phyloP scores from a whole-genome alignment of 306 rosid genomes.

The Cicer bijugum region DNA sequence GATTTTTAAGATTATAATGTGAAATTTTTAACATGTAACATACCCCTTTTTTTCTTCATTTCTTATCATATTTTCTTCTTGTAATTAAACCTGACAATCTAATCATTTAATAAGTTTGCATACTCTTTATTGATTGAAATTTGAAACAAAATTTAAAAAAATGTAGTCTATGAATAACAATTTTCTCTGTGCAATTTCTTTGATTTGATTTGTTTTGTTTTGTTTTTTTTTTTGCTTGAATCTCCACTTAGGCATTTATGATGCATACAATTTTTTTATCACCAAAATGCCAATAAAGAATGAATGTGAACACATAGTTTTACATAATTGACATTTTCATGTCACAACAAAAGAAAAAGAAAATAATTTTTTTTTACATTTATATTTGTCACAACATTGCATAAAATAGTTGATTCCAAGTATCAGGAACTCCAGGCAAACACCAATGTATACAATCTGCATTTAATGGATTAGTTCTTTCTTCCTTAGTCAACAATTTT shows the following conservation, averaged over 20 bases:
- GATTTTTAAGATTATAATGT: too few relatives aligned
- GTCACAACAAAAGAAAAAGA: not conserved
- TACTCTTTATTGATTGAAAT: too few relatives aligned
- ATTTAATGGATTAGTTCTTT: slow-evolving; percentile 67
- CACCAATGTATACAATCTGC: slow-evolving; percentile 99
- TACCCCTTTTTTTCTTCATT: too few relatives aligned
- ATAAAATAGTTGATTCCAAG: slow-evolving; percentile 87
- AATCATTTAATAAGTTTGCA: too few relatives aligned
- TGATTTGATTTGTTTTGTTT: not conserved
- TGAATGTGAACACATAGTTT: slow-evolving; percentile 41
- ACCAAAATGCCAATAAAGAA: slow-evolving; percentile 19
- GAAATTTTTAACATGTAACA: too few relatives aligned
- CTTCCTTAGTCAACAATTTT: slow-evolving; percentile 57
- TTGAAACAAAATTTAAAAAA: too few relatives aligned
- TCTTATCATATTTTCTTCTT: too few relatives aligned
- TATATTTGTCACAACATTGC: slow-evolving; percentile 65
- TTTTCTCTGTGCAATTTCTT: slow-evolving; percentile 21
- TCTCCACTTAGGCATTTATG: slow-evolving; percentile 7
- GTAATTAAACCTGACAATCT: too few relatives aligned
- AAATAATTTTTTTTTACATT: not conserved
- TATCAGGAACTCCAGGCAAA: slow-evolving; percentile 90
- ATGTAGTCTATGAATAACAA: not conserved
- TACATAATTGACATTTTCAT: slow-evolving; percentile 48
- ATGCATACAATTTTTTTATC: not conserved
- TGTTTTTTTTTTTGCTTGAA: not conserved